Evolutionary conservation across 768 basidiomycete genomes (phyloP).

Genomic region (Hydnum rufescens): DNA sequence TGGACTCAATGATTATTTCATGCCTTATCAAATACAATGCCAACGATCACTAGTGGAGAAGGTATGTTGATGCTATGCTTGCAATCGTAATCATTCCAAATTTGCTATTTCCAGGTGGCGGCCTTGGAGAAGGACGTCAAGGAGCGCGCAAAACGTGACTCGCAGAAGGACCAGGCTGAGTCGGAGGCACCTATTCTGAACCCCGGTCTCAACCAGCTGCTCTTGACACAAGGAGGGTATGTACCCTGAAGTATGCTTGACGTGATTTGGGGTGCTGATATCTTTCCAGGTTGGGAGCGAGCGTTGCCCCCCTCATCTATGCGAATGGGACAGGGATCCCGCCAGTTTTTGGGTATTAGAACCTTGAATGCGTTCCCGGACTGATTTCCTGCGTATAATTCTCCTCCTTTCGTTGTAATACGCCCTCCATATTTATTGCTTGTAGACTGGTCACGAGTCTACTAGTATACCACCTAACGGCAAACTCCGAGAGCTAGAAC

Average conservation of each 20-base stretch:
- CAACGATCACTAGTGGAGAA: constrained; percentile 62
- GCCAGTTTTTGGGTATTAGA: too few relatives aligned
- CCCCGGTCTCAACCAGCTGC: constrained; percentile 40
- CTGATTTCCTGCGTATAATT: too few relatives aligned
- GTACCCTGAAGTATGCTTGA: too few relatives aligned
- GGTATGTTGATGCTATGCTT: constrained; percentile 21
- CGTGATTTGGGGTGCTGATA: too few relatives aligned
- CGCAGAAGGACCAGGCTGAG: constrained; percentile 76
- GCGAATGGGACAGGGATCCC: background rate
- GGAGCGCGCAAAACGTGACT: constrained; percentile 72
- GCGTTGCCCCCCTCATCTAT: background rate
- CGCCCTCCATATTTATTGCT: too few relatives aligned
- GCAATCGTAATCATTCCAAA: background rate
- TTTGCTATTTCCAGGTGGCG: constrained; percentile 29
- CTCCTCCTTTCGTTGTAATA: too few relatives aligned
- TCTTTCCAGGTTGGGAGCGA: background rate
- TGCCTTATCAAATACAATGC: constrained; percentile 87
- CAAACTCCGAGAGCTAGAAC: too few relatives aligned
- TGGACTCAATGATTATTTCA: constrained; percentile 89
- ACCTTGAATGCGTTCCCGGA: too few relatives aligned
- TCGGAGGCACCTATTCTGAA: constrained; percentile 77
- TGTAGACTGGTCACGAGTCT: too few relatives aligned
- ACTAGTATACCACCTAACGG: too few relatives aligned
- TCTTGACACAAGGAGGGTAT: constrained; percentile 58
- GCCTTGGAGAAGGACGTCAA: constrained; percentile 75